phyloP scores from a whole-genome alignment of 495 filamentous ascomycete species.

The Pyronema omphalodes region DNA sequence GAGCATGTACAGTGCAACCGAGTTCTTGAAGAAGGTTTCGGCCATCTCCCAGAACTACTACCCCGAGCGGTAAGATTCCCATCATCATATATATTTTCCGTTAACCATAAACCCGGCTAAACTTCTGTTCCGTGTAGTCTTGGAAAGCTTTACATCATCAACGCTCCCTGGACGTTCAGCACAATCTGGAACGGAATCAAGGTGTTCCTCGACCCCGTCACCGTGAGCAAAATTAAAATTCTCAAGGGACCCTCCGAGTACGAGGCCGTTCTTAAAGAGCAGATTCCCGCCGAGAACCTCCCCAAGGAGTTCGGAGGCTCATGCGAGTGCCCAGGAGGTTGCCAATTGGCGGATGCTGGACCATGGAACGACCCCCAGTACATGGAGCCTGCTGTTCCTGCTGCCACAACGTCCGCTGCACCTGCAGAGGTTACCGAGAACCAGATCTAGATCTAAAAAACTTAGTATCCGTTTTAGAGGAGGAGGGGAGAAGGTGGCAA shows the following conservation, averaged over 20 bases:
- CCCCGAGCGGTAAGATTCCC: conserved; percentile 45
- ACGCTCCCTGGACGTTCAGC: conserved; percentile 85
- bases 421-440: neutral
- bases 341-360: conserved; percentile 69
- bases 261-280: conserved; percentile 60
- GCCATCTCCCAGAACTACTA: conserved; percentile 84
- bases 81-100: neutral
- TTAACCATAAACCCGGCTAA: too few relatives aligned
- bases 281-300: conserved; percentile 81
- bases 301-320: conserved; percentile 69
- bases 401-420: conserved; percentile 8
- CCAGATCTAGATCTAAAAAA: too few relatives aligned
- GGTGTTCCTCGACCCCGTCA: conserved; percentile 87
- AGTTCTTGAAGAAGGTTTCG: conserved; percentile 47
- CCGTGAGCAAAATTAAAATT: conserved; percentile 70
- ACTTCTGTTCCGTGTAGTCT: conserved; percentile 3
- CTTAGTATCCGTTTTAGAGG: too few relatives aligned
- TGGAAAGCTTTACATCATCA: conserved; percentile 50
- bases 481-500: too few relatives aligned
- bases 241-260: conserved; percentile 46
- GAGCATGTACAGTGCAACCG: conserved; percentile 55
- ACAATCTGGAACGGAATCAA: conserved; percentile 68
- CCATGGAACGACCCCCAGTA: conserved; percentile 75
- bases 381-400: conserved; percentile 2
- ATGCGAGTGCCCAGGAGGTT: conserved; percentile 71